phyloP scores from a whole-genome alignment of 345 rosid species.

The Populus simonii region DNA sequence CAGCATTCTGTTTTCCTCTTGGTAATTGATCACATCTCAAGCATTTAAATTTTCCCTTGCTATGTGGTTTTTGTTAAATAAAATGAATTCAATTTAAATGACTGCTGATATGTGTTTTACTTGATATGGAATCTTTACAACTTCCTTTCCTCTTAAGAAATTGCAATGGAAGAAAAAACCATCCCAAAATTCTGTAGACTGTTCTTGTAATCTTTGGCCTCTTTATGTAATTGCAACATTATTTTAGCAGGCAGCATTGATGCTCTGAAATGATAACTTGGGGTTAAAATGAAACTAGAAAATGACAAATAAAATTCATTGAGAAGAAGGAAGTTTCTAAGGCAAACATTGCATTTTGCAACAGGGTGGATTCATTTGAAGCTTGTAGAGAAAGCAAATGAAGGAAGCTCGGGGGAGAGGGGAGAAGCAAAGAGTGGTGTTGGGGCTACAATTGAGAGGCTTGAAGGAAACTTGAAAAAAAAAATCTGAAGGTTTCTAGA shows the following conservation, averaged over 20 bases:
- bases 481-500: not conserved
- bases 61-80: not conserved
- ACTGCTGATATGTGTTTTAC: not conserved
- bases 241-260: not conserved
- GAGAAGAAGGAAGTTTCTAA: not conserved
- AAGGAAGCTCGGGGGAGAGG: slow-evolving; percentile 37
- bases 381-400: slow-evolving; percentile 79
- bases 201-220: not conserved
- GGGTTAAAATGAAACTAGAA: not conserved
- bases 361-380: slow-evolving; percentile 88
- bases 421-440: slow-evolving; percentile 58
- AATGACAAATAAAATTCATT: not conserved
- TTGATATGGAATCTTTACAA: not conserved
- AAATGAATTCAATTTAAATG: not conserved
- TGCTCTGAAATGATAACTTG: not conserved
- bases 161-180: not conserved
- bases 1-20: slow-evolving; percentile 70
- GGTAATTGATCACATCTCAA: slow-evolving; percentile 40
- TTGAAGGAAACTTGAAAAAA: slow-evolving; percentile 59
- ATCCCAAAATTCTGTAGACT: not conserved
- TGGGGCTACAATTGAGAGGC: slow-evolving; percentile 78
- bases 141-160: not conserved
- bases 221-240: not conserved
- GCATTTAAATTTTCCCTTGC: not conserved
- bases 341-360: not conserved